Conservation (phyloP, 2,329 filamentous ascomycete species). For the Scedosporium minutisporum region DNA sequence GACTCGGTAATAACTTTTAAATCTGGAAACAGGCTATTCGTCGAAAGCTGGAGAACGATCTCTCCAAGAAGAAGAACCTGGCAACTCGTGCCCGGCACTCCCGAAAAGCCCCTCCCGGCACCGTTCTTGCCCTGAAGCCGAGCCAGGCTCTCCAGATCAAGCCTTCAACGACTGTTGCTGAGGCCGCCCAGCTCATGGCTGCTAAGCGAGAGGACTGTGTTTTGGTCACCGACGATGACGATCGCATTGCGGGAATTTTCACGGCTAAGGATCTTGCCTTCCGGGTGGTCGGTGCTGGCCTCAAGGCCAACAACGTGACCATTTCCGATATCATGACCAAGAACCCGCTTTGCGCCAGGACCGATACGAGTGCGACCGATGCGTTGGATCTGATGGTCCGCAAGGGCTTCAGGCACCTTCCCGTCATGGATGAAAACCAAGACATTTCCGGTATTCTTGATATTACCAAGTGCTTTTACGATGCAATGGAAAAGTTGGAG, state of each 20-base stretch:
- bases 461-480: conserved; percentile 99
- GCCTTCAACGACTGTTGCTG: conserved; percentile 82
- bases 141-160: conserved; percentile 97
- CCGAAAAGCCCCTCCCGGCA: conserved; percentile 90
- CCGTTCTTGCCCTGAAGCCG: conserved; percentile 88
- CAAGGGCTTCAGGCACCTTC: conserved; percentile 94
- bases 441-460: conserved; percentile 97
- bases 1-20: conserved; percentile 5
- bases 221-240: conserved; percentile 93
- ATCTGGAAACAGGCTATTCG: conserved; percentile 67
- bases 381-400: conserved; percentile 95
- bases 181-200: conserved; percentile 97
- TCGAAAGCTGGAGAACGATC: conserved; percentile 90
- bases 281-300: conserved; percentile 82
- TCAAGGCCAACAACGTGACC: conserved; percentile 81
- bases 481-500: conserved; percentile 99
- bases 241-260: conserved; percentile 96
- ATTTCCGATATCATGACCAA: conserved; percentile 99
- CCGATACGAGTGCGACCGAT: conserved; percentile 95
- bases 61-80: conserved; percentile 91
- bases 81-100: conserved; percentile 70
- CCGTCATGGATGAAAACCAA: conserved; percentile 99
- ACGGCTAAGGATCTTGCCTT: conserved; percentile 98
- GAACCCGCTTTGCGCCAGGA: conserved; percentile 93
- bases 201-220: conserved; percentile 98